phyloP scores from a whole-genome alignment of 225 moss, liverwort and hornwort genomes.

The Anthoceros angustus region DNA sequence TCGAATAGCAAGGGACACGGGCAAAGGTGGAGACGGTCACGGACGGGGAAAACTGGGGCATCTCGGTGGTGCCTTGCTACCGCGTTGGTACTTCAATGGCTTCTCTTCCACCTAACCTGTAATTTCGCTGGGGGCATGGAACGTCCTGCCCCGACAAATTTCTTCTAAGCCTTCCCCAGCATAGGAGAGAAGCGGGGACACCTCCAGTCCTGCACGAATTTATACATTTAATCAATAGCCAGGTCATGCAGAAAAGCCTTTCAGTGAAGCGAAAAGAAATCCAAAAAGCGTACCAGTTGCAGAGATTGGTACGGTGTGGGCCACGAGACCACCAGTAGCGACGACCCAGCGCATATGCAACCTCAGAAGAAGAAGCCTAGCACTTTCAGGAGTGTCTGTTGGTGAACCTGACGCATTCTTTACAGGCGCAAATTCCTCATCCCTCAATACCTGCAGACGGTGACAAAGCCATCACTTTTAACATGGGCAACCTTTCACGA shows the following conservation, averaged over 20 bases:
- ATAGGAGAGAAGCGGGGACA: constrained; percentile 35
- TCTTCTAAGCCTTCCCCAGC: constrained; percentile 43
- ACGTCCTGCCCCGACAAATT: constrained; percentile 24
- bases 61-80: too few species aligned
- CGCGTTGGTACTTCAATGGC: too few species aligned
- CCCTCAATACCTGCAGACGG: constrained; percentile 20
- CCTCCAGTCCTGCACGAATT: constrained; percentile 26
- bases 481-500: not conserved
- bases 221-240: not conserved
- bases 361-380: constrained; percentile 22
- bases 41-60: too few species aligned
- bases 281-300: constrained; percentile 16
- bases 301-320: constrained; percentile 21
- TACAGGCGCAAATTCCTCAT: constrained; percentile 45
- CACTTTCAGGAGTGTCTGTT: constrained; percentile 30
- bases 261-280: not conserved
- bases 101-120: not conserved
- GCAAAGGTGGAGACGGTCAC: too few species aligned
- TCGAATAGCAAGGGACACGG: too few species aligned
- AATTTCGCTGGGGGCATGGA: constrained; percentile 23
- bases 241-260: not conserved
- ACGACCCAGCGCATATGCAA: constrained; percentile 38
- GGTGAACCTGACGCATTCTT: constrained; percentile 29
- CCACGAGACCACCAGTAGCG: constrained; percentile 25
- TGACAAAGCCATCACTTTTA: not conserved